phyloP scores from a whole-genome alignment of 2,329 filamentous ascomycete genomes.

The Aspergillus cejpii region DNA sequence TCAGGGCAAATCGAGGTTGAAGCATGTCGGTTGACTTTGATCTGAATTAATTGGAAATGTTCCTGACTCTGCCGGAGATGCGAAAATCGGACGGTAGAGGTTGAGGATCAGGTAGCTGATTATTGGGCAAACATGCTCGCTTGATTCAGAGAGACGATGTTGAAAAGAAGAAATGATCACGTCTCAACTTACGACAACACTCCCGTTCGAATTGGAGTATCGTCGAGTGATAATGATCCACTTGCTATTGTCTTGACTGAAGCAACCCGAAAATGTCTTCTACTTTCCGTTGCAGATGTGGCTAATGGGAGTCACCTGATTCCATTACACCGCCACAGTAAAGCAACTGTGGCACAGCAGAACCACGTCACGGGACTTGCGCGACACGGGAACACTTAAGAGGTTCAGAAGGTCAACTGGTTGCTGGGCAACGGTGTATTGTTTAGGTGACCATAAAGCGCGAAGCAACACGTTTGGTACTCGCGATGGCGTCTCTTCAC shows the following conservation, averaged over 20 bases:
- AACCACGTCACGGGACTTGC: constrained; percentile 15
- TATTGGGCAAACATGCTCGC: constrained; percentile 13
- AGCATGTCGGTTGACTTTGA: constrained; percentile 48
- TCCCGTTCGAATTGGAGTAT: constrained; percentile 8
- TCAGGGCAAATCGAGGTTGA: constrained; percentile 57
- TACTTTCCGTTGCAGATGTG: constrained; percentile 8
- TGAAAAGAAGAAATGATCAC: constrained; percentile 1
- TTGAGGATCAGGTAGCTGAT: background rate
- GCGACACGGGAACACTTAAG: constrained; percentile 39
- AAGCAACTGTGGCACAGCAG: constrained; percentile 2
- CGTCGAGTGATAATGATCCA: constrained; percentile 8
- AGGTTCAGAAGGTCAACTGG: constrained; percentile 24
- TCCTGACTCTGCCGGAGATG: background rate
- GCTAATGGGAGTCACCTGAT: constrained; percentile 15
- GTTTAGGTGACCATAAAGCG: constrained; percentile 9
- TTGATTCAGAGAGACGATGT: background rate
- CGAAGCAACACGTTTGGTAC: background rate
- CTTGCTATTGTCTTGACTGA: background rate
- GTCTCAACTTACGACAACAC: constrained; percentile 4
- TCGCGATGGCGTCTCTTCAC: constrained; percentile 14
- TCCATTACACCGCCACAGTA: constrained; percentile 14
- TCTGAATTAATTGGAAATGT: background rate
- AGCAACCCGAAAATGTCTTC: constrained; percentile 19
- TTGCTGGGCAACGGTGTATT: constrained; percentile 45
- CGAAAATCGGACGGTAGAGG: background rate